Evolutionary conservation across 2,329 filamentous ascomycete genomes (phyloP).

Genomic region (Cladosporium sp.): DNA sequence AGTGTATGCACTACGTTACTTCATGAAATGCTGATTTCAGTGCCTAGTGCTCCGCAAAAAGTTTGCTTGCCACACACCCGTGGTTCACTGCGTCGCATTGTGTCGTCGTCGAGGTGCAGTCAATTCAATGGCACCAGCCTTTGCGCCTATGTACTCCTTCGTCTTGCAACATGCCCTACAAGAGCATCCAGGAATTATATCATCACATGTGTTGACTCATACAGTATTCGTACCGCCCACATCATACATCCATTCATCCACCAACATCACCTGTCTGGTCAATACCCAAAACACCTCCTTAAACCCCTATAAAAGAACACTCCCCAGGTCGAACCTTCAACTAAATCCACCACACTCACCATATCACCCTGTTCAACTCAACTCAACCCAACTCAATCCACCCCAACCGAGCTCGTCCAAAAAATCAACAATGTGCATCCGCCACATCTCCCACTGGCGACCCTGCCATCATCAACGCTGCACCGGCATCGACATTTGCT

Average conservation of each 20-base stretch:
- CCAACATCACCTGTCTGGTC: background rate
- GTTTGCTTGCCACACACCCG: background rate
- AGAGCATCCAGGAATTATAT: background rate
- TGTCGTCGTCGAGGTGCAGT: background rate
- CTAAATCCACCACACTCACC: background rate
- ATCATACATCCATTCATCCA: background rate
- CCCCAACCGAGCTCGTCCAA: no score
- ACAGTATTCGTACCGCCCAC: background rate
- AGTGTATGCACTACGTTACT: background rate
- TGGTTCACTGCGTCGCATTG: background rate
- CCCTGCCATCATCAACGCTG: conserved; percentile 16
- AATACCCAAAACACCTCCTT: no score
- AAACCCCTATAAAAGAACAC: background rate
- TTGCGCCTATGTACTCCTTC: background rate
- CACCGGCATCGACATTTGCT: conserved; percentile 10
- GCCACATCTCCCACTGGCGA: conserved; percentile 7
- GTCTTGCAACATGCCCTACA: background rate
- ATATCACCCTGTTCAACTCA: background rate
- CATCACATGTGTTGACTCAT: background rate
- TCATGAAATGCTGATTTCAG: background rate
- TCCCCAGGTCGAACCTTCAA: background rate
- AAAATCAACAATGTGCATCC: background rate
- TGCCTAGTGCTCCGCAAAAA: background rate
- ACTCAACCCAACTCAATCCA: background rate
- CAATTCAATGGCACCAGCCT: background rate